Percentiles rank a stretch among this genome's conserved stretches.
phyloP scores from a whole-genome alignment of 352 stramenopile genomes.

The Globisporangium alternatum region DNA sequence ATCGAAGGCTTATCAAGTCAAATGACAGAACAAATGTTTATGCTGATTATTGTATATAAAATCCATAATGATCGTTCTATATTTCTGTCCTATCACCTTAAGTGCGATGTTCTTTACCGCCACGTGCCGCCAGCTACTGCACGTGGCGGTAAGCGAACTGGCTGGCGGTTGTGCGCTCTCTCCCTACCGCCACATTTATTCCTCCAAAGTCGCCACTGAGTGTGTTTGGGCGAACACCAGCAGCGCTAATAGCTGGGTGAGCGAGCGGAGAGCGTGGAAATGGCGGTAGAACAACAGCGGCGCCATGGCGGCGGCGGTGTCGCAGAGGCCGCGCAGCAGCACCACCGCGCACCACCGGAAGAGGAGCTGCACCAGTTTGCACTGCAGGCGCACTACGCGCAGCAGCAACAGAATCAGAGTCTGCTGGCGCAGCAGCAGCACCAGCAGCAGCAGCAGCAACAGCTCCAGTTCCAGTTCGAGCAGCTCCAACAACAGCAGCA shows the following conservation, averaged over 20 bases:
- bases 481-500: slow-evolving; percentile 7
- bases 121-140: no score
- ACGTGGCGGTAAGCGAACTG: neutral
- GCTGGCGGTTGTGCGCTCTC: slow-evolving; percentile 1
- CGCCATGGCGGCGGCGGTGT: slow-evolving; percentile 31
- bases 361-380: slow-evolving; percentile 40
- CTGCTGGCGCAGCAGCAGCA: slow-evolving; percentile 10
- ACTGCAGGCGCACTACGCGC: slow-evolving; percentile 23
- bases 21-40: no score
- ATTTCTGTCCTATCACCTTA: no score
- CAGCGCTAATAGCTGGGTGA: no score
- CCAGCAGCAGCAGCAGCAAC: neutral
- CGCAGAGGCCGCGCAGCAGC: slow-evolving; percentile 30
- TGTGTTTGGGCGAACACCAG: no score
- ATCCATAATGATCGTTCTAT: no score
- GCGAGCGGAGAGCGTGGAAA: slow-evolving; percentile 3
- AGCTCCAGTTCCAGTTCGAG: slow-evolving; percentile 6
- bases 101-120: no score
- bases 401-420: neutral
- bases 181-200: neutral
- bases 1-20: no score
- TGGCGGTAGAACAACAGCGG: slow-evolving; percentile 10
- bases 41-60: no score
- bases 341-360: slow-evolving; percentile 33
- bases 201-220: no score